Evolutionary conservation across 192 early-diverging fungal genomes (phyloP), one percentile per base, ranked within the genome.

Genomic region (Chytriomyces sp.): DNA sequence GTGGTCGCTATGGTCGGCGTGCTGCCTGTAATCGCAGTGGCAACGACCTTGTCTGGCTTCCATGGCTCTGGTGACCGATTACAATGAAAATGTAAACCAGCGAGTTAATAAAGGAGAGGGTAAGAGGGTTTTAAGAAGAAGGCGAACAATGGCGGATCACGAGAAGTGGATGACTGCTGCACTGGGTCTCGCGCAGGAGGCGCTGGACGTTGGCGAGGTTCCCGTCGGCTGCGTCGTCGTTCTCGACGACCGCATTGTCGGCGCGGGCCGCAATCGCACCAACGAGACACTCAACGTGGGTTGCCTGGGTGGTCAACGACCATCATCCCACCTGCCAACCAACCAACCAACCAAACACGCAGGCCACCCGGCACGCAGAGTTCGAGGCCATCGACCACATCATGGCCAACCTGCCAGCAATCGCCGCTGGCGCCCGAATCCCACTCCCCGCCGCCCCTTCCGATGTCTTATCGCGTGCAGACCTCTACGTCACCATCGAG

Each of bases 181-280:
- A 6, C 66, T 68, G n/a, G 34, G 8, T 22, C 60, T 78, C 75
- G 97, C 96, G 5, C 77, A 96, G 59, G 93, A 96, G 70, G 96
- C 98, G 2, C 91, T 90, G 41, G 76, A 84, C 5, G 82, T 82
- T 14, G 76, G 84, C 3, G 98, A 99, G 82, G 96, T 99, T 0
- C 98, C 98, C 2, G 96, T 98, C 2, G 98, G 98, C 28, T 98
- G 96, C 71, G 92, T 98, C 0, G 92, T 98, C 81, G 93, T 99
- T 2, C 79, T 82, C 39, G 59, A 87, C 33, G 80, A 75, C 5
- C 39, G 81, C 38, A 76, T 96, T 10, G 91, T 95, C 44, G 95
- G 90, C 2, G 74, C 77, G 3, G 97, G 97, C 10, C 81, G 96
- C 55, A 99, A 99, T 75, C 77, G 84, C 39, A 94, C 96, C 1